These are phyloP conservation scores for Rhizophagus sp. DNA, from an alignment of 192 early-diverging fungal species.

Conservation along the genomic window DNA sequence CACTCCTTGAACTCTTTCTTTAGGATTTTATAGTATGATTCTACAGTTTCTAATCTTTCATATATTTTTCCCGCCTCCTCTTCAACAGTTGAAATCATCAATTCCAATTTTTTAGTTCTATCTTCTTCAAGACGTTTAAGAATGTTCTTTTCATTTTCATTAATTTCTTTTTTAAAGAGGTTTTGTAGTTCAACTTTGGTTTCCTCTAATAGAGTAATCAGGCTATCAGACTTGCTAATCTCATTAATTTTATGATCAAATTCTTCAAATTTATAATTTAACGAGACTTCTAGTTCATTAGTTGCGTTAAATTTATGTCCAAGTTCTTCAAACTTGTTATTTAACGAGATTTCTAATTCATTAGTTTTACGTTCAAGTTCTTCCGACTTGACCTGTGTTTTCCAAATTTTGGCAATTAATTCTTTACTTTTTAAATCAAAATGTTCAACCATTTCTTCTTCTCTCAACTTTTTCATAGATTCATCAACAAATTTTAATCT, in stretches of 20 bases:
- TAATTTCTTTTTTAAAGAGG: not conserved
- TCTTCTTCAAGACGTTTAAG: not conserved
- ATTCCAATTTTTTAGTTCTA: not conserved
- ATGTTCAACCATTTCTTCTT: not conserved
- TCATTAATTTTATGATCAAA: not conserved
- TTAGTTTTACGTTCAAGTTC: not conserved
- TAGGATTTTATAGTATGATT: not conserved
- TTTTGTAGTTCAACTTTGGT: not conserved
- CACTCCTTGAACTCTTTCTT: not conserved
- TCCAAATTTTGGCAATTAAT: not conserved
- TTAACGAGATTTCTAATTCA: not conserved
- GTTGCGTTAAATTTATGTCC: not conserved
- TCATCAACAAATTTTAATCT: not conserved
- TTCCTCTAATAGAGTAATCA: not conserved
- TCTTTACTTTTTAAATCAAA: not conserved
- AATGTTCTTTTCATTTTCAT: not conserved
- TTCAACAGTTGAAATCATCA: not conserved
- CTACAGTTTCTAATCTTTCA: not conserved
- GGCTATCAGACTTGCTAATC: not conserved
- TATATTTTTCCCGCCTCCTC: not conserved
- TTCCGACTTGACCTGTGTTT: not conserved
- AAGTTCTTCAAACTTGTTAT: not conserved
- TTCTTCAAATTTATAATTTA: not conserved
- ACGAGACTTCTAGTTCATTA: not conserved
- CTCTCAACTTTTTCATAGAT: not conserved